phyloP scores from a whole-genome alignment of 2,329 filamentous ascomycete species.

The Fusarium ramigenum region DNA sequence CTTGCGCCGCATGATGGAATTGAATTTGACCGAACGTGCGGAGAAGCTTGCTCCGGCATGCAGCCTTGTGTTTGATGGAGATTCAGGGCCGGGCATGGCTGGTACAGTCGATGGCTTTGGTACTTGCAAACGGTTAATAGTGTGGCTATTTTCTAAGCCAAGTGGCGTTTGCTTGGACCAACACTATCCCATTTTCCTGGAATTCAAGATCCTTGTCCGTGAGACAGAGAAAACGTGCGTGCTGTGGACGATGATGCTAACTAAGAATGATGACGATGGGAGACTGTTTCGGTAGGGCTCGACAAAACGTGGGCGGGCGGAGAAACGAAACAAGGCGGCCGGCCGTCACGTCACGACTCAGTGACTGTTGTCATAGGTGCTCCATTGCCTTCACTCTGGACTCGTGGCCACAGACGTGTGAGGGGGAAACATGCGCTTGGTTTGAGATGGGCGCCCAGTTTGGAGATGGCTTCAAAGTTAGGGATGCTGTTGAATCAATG shows the following conservation, averaged over 20 bases:
- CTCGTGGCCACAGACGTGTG: conserved; percentile 19
- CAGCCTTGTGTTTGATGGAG: conserved; percentile 35
- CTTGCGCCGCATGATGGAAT: conserved; percentile 32
- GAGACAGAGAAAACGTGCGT: conserved; percentile 14
- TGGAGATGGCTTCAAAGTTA: conserved; percentile 41
- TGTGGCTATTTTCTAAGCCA: conserved; percentile 25
- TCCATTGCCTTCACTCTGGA: conserved; percentile 3
- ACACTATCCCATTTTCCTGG: conserved; percentile 14
- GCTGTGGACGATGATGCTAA: conserved; percentile 5
- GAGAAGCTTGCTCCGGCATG: conserved; percentile 36
- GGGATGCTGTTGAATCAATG: conserved; percentile 37
- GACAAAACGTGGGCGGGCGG: neutral
- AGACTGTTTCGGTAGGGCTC: neutral
- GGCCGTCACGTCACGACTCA: conserved; percentile 23
- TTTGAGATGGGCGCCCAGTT: conserved; percentile 28
- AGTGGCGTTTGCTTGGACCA: conserved; percentile 31
- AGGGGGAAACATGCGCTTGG: conserved; percentile 18
- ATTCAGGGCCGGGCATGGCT: conserved; percentile 26
- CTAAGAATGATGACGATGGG: conserved; percentile 16
- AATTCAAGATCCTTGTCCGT: conserved; percentile 25
- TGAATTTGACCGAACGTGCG: conserved; percentile 39
- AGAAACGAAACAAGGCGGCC: conserved; percentile 17
- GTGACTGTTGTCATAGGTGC: conserved; percentile 8
- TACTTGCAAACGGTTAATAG: neutral
- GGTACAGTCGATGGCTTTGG: conserved; percentile 9